Base-by-base conservation (phyloP, 805 yeast species). In the Candida germanica region DNA sequence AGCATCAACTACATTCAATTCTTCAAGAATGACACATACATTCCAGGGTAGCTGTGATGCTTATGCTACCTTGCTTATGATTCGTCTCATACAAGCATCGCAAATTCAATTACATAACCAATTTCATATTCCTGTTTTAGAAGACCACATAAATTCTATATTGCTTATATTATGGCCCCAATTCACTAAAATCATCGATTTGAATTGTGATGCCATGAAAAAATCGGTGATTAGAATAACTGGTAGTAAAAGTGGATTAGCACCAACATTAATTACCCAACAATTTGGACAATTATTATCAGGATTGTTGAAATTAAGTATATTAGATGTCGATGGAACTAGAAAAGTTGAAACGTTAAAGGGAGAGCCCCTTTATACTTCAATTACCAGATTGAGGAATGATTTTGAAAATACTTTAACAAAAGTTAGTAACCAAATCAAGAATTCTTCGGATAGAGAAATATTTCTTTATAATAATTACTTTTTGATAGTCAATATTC, bases 361-460 rank as follows among this genome's bases (percentile, higher is more conserved):
- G 47, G 58, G 77, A 40, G 97, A 87, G 47, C 96, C 96, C 1
- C 64, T 91, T 6, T 76, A 76, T 27, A 78, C 73, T 43, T 79
- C 88, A 1, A 69, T 91, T 5, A 69, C 67, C 4, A 69, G 96
- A 37, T 59, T 91, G 24, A 66, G 91, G 37, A 80, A 78, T 49
- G 96, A 86, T 44, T 89, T 79, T 54, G 98, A 93, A 53, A 77
- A 77, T 15, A 71, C 79, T 1, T 60, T 89, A 54, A 85, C 93
- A 2, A 87, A 82, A 49, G 58, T 87, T 35, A 67, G 62, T 12
- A 61, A 68, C 32, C 50, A 57, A 35, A 56, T 64, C 38, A 50
- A 62, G 34, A 69, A 63, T 35, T 54, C 71, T 4, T 54, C 60
- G 7, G 79, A 73, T 35, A 71, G 75, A 42, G 96, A 87, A 52